phyloP scores from a whole-genome alignment of 1,284 basidiomycete species.

The Sporisorium exsertum region DNA sequence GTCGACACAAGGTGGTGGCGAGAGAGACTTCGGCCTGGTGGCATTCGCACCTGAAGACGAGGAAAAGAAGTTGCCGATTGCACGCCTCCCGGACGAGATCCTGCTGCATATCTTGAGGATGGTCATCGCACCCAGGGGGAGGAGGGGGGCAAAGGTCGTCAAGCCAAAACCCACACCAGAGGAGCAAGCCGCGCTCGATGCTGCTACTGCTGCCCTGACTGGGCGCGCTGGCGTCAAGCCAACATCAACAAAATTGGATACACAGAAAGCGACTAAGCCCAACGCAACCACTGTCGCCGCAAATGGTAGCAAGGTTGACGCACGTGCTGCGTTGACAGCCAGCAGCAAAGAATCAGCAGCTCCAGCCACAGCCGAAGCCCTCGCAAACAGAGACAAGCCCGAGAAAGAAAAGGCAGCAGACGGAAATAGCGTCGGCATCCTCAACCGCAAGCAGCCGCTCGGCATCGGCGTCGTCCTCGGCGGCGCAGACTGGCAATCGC shows the following conservation, averaged over 20 bases:
- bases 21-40: conserved; percentile 37
- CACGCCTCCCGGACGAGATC: conserved; percentile 61
- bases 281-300: background rate
- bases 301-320: background rate
- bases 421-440: conserved; percentile 6
- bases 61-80: conserved; percentile 42
- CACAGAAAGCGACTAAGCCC: conserved; percentile 11
- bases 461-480: conserved; percentile 58
- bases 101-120: conserved; percentile 53
- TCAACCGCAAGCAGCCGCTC: conserved; percentile 30
- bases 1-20: conserved; percentile 41
- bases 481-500: conserved; percentile 61
- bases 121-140: conserved; percentile 51
- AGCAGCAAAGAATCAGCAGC: conserved; percentile 3
- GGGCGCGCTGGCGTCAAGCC: conserved; percentile 6
- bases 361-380: background rate
- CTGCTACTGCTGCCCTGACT: conserved; percentile 31
- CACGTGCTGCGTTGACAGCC: background rate
- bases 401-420: conserved; percentile 17
- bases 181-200: conserved; percentile 39
- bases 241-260: background rate
- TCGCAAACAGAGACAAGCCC: conserved; percentile 6
- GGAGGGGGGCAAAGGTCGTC: conserved; percentile 52
- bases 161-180: conserved; percentile 45
- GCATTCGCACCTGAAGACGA: conserved; percentile 55